A percentile compares a stretch with the other conserved stretches of the same genome.
phyloP scores from a whole-genome alignment of 768 basidiomycete species.

The Mycena vitilis region DNA sequence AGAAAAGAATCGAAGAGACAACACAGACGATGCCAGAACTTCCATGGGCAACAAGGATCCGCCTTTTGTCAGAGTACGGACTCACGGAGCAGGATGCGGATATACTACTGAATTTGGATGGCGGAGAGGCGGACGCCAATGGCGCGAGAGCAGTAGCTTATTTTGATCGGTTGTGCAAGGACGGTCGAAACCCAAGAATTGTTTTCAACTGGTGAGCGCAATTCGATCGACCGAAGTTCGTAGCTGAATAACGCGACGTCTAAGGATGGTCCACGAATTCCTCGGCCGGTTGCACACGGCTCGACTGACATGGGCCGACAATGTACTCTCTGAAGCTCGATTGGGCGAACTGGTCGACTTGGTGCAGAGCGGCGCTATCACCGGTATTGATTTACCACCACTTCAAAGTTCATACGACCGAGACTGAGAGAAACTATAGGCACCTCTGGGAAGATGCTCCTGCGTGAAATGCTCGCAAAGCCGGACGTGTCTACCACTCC shows the following conservation, averaged over 20 bases:
- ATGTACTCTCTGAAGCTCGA: constrained; percentile 69
- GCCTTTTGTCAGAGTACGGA: constrained; percentile 62
- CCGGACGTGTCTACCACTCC: constrained; percentile 55
- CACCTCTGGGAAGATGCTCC: constrained; percentile 80
- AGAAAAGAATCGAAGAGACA: constrained; percentile 74
- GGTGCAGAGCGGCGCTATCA: constrained; percentile 73
- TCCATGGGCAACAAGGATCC: constrained; percentile 68
- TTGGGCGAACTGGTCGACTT: constrained; percentile 85
- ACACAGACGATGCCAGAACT: constrained; percentile 76
- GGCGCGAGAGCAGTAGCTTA: constrained; percentile 72
- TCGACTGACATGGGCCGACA: constrained; percentile 65
- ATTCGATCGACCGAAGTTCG: not conserved
- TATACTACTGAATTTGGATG: constrained; percentile 80
- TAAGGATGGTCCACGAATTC: constrained; percentile 90
- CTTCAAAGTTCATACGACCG: not conserved
- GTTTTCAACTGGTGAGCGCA: constrained; percentile 84
- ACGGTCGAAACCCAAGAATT: constrained; percentile 69
- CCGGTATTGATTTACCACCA: constrained; percentile 59
- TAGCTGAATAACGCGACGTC: constrained; percentile 3
- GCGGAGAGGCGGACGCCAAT: constrained; percentile 66
- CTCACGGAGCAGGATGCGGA: constrained; percentile 76
- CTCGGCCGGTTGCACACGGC: constrained; percentile 78
- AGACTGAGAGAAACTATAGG: constrained; percentile 53
- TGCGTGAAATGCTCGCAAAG: constrained; percentile 75
- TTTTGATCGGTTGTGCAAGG: constrained; percentile 78